A percentile compares a stretch with the other conserved stretches of the same genome.
These are phyloP conservation scores for Ganoderma lingzhi DNA, from an alignment of 1,284 basidiomycete species.

Conservation along the genomic window DNA sequence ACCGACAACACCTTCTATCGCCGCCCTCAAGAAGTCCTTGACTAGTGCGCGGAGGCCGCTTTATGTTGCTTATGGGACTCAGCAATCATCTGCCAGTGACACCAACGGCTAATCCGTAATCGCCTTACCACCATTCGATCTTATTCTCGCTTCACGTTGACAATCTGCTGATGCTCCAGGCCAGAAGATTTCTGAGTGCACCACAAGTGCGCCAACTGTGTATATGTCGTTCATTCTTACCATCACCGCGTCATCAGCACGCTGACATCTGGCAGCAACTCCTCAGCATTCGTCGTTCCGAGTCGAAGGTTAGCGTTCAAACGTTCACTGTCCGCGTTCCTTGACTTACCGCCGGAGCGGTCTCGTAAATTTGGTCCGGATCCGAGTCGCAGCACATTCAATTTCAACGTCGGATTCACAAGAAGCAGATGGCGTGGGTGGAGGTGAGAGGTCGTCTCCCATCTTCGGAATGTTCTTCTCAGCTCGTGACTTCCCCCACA, in stretches of 20 bases:
- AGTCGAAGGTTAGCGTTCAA: too few relatives aligned
- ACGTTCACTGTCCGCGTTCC: neutral
- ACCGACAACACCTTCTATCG: too few relatives aligned
- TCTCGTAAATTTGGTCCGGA: neutral
- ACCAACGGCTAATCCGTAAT: neutral
- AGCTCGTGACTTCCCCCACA: neutral
- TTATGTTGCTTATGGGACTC: neutral
- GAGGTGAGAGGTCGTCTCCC: neutral
- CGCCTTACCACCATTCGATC: neutral
- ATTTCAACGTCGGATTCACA: neutral
- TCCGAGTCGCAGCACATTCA: neutral
- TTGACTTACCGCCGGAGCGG: neutral
- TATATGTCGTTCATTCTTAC: too few relatives aligned
- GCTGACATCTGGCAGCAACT: too few relatives aligned
- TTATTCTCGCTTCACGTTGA: neutral
- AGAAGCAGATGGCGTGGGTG: neutral
- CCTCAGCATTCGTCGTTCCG: too few relatives aligned
- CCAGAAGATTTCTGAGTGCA: too few relatives aligned
- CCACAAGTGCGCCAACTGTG: too few relatives aligned
- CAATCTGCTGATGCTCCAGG: neutral
- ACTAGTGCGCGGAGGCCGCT: neutral
- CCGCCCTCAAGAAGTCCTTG: too few relatives aligned
- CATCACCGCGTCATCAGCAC: too few relatives aligned
- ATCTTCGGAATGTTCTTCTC: neutral
- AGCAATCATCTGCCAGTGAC: neutral